Evolutionary conservation across 2,329 filamentous ascomycete species (phyloP).

Genomic region (Penicillium expansum): DNA sequence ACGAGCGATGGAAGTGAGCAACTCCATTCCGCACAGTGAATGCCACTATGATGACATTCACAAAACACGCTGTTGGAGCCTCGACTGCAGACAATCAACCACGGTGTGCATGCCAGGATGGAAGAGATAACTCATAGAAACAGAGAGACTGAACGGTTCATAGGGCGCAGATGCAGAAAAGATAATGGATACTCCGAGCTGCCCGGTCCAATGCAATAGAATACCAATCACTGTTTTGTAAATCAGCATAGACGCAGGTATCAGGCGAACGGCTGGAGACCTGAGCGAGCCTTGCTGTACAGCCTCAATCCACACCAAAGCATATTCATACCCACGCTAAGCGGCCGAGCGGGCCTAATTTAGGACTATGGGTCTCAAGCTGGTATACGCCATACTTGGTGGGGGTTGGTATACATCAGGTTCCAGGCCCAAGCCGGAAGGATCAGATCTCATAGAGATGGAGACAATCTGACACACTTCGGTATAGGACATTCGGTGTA

Average conservation of each 20-base stretch:
- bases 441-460: not conserved
- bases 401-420: not conserved
- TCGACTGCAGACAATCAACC: not conserved
- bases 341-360: not conserved
- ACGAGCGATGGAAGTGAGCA: not conserved
- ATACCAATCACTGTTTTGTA: constrained; percentile 1
- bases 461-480: not conserved
- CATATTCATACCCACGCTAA: not conserved
- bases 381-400: not conserved
- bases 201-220: not conserved
- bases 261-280: constrained; percentile 2
- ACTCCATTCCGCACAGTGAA: constrained; percentile 6
- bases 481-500: not conserved
- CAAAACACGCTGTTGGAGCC: constrained; percentile 6
- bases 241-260: not conserved
- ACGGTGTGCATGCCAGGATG: not conserved
- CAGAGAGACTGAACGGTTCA: not conserved
- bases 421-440: not conserved
- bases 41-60: constrained; percentile 8
- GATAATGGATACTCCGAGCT: constrained; percentile 1
- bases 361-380: not conserved
- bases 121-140: not conserved
- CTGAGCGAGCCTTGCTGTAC: constrained; percentile 6
- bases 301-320: constrained; percentile 5
- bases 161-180: not conserved